These are phyloP conservation scores for Phytophthora macrochlamydospora DNA, from an alignment of 352 stramenopile species.

Conservation along the genomic window DNA sequence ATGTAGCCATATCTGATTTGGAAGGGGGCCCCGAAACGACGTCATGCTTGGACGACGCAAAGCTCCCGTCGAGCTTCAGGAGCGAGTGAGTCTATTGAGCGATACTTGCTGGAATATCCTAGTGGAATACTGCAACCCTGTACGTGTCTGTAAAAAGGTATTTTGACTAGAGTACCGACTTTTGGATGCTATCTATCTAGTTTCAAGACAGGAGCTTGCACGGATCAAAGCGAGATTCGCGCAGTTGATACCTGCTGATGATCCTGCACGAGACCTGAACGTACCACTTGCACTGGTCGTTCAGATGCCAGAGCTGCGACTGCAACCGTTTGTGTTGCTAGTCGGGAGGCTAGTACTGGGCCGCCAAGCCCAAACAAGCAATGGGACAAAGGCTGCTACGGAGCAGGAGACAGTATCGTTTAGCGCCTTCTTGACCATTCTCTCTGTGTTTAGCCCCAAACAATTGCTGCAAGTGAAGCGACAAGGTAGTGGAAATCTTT, in stretches of 20 bases:
- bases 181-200: slow-evolving; percentile 2
- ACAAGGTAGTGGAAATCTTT: slow-evolving; percentile 15
- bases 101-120: slow-evolving; percentile 24
- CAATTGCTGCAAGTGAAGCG: slow-evolving; percentile 41
- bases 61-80: slow-evolving; percentile 8
- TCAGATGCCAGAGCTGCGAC: slow-evolving; percentile 44
- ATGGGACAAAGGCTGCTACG: background rate
- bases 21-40: slow-evolving; percentile 17
- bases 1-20: background rate
- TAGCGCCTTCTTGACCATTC: slow-evolving; percentile 34
- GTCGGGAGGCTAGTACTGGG: slow-evolving; percentile 18
- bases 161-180: background rate
- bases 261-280: slow-evolving; percentile 2
- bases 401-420: slow-evolving; percentile 22
- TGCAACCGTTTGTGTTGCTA: slow-evolving; percentile 25
- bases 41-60: slow-evolving; percentile 24
- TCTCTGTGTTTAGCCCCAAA: slow-evolving; percentile 44
- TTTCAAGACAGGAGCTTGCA: slow-evolving; percentile 47
- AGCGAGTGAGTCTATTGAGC: slow-evolving; percentile 22
- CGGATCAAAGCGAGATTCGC: slow-evolving; percentile 51
- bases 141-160: slow-evolving; percentile 15
- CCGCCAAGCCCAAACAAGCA: slow-evolving; percentile 3
- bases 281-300: slow-evolving; percentile 16
- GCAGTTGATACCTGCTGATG: slow-evolving; percentile 25
- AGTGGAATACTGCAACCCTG: slow-evolving; percentile 38